Evolutionary conservation across 169 alveolate species (phyloP), one percentile per base, ranked within the genome.

Genomic region (Theileria equi): DNA sequence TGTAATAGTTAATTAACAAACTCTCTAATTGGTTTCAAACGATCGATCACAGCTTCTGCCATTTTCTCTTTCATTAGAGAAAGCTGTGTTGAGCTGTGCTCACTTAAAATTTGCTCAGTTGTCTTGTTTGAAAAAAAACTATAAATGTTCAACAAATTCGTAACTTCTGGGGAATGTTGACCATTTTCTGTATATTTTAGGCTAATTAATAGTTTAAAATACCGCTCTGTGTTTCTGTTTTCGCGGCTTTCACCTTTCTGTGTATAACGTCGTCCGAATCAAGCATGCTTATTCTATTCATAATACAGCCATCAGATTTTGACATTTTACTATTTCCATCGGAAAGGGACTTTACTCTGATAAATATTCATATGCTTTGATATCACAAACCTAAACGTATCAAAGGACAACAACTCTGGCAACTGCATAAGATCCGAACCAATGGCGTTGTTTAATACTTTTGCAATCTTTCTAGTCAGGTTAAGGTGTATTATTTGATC

Each of bases 251-350:
- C 16, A 76, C 19, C 80, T 76, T 76, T 19, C 44, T 16, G 16
- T 8, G 23, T 11, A 76, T 65, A 5, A 19, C 65, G 6, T 53
- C 66, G 44, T 54, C 74, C 19, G 35, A 26, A 52, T 76, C 85
- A 13, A 59, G 35, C 52, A 76, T 8, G 55, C 66, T 36, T 2
- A 76, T 45, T 13, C 66, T 50, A 35, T 60, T 23, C 11, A 21
- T 10, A 13, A 19, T 59, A 8, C 44, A 23, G 17, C 11, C 6
- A 28, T 36, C 25, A 11, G 80, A 63, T 45, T 76, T 76, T 5
- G 85, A 76, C 85, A 76, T 76, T 49, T 76, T 76, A 5, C 32
- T 71, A 17, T 23, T 38, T 13, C 80, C 80, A 47, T 76, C 72
- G 7, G 72, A 61, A 4, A 76, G 85, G 38, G 85, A 76, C 40